These are phyloP conservation scores for Quercus glauca DNA, from an alignment of 306 rosid genomes.

Conservation along the genomic window DNA sequence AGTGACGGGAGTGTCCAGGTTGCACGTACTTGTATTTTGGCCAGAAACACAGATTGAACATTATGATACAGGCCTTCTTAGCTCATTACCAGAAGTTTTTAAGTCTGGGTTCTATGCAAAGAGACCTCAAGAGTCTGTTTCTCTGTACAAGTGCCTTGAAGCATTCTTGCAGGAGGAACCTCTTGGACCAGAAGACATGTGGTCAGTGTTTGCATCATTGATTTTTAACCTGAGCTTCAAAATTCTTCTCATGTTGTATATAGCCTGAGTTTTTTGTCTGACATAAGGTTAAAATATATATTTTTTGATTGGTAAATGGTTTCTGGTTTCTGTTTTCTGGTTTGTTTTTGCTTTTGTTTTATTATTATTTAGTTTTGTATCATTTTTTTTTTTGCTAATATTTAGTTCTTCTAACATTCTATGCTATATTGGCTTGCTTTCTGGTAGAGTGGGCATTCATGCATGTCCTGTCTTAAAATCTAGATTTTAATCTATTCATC, in stretches of 20 bases:
- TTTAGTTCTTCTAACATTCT: not conserved
- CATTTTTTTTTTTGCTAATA: no score
- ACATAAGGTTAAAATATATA: not conserved
- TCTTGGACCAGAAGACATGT: constrained; percentile 99
- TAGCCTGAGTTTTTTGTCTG: not conserved
- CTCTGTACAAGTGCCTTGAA: constrained; percentile 93
- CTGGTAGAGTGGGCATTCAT: not conserved
- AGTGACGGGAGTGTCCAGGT: constrained; percentile 39
- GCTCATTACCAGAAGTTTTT: constrained; percentile 87
- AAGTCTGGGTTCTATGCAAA: constrained; percentile 61
- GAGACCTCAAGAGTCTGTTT: constrained; percentile 81
- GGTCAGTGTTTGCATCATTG: constrained; percentile 58
- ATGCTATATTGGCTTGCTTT: not conserved
- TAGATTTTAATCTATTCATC: not conserved
- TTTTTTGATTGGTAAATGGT: not conserved
- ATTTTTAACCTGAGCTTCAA: not conserved
- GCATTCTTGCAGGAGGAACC: constrained; percentile 98
- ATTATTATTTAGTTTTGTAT: no score
- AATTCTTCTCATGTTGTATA: not conserved
- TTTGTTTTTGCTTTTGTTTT: no score
- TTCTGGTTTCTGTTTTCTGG: not conserved
- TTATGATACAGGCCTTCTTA: constrained; percentile 55
- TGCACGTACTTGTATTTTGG: constrained; percentile 82
- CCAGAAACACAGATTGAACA: constrained; percentile 54
- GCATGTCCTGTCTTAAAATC: not conserved